These are phyloP conservation scores for Colletotrichum limetticola DNA, from an alignment of 2,329 filamentous ascomycete species.

Conservation along the genomic window DNA sequence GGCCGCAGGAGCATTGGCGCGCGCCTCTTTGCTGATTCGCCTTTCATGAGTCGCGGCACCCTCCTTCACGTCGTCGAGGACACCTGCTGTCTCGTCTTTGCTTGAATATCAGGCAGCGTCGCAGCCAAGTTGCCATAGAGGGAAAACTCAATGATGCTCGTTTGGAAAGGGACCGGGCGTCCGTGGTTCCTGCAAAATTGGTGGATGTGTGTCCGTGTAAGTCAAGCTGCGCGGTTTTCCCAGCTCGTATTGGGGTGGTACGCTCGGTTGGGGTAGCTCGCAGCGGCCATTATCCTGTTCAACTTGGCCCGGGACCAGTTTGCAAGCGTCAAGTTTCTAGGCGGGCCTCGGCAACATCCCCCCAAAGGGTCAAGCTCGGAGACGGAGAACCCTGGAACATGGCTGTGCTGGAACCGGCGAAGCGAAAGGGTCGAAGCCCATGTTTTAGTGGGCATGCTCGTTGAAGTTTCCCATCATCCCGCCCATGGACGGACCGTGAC, in stretches of 20 bases:
- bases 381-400: conserved; percentile 3
- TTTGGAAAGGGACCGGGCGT: conserved; percentile 3
- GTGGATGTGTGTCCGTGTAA: conserved; percentile 1
- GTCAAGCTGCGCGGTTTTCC: background rate
- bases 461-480: conserved; percentile 1
- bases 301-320: background rate
- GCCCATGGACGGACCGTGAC: background rate
- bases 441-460: background rate
- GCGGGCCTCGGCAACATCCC: conserved; percentile 1
- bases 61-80: background rate
- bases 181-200: background rate
- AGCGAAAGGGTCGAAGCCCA: background rate
- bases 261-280: background rate
- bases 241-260: background rate
- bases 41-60: background rate
- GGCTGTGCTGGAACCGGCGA: conserved; percentile 2
- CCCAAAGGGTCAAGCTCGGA: background rate
- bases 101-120: conserved; percentile 16
- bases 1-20: conserved; percentile 11
- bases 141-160: background rate
- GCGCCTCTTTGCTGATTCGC: conserved; percentile 11
- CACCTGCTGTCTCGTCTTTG: conserved; percentile 15
- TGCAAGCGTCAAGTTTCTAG: background rate
- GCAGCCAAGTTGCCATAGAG: background rate
- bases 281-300: background rate